Conservation (phyloP, 169 alveolate genomes). For the Theileria equi region DNA sequence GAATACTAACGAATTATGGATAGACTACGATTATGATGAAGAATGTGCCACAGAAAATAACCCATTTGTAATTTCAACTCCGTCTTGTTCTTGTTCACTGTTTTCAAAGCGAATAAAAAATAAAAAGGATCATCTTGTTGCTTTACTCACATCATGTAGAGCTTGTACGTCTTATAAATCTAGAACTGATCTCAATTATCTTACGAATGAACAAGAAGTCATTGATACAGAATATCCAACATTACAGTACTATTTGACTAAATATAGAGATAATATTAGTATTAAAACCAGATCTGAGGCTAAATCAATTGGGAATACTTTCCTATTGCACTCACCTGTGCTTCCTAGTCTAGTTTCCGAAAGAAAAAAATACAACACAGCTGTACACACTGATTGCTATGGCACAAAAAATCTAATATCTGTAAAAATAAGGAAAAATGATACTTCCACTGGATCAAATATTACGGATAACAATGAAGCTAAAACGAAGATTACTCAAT, state of each 20-base stretch:
- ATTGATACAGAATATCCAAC: too few relatives aligned
- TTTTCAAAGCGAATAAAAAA: too few relatives aligned
- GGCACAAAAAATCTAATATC: constrained; percentile 27
- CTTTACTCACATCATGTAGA: too few relatives aligned
- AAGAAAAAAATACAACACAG: background rate
- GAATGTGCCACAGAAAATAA: constrained; percentile 20
- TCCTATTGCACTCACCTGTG: constrained; percentile 51
- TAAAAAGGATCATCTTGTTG: too few relatives aligned
- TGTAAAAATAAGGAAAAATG: constrained; percentile 17
- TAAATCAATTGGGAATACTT: constrained; percentile 12
- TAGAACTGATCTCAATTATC: too few relatives aligned
- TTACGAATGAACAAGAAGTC: too few relatives aligned
- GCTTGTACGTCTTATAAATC: too few relatives aligned
- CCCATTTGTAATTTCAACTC: constrained; percentile 25
- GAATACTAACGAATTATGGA: constrained; percentile 36
- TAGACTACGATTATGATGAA: constrained; percentile 48
- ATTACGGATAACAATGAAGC: too few relatives aligned
- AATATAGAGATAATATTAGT: background rate
- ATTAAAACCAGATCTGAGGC: background rate
- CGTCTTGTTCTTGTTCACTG: constrained; percentile 35
- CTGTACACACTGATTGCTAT: constrained; percentile 27
- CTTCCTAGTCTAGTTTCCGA: constrained; percentile 8
- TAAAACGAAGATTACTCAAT: background rate
- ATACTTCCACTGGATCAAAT: too few relatives aligned
- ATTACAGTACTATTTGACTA: background rate